A percentile compares a stretch with the other conserved stretches of the same genome.
Conservation (phyloP, 2,329 filamentous ascomycete species). For the Tolypocladium tundrense region DNA sequence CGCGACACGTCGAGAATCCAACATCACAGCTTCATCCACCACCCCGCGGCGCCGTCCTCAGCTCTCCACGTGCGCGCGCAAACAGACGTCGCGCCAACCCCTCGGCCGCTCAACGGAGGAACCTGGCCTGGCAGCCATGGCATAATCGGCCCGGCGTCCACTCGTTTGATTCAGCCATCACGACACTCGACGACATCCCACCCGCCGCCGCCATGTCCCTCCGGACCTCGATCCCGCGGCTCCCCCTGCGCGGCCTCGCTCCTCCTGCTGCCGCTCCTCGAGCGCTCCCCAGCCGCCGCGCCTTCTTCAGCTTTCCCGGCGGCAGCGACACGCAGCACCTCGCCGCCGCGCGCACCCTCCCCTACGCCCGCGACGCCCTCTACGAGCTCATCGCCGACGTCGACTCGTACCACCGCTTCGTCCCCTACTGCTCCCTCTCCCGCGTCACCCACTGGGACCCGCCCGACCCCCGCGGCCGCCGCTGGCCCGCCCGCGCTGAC, state of each 20-base stretch:
- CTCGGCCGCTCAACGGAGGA: neutral
- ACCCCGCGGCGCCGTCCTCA: neutral
- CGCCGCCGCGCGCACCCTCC: conserved; percentile 63
- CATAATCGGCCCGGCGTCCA: neutral
- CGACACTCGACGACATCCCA: neutral
- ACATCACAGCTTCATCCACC: neutral
- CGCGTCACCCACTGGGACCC: conserved; percentile 65
- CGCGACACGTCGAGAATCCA: neutral
- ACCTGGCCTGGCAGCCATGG: neutral
- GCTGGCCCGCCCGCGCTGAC: conserved; percentile 65
- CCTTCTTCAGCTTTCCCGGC: conserved; percentile 8
- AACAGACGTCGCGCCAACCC: neutral
- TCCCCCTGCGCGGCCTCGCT: conserved; percentile 1
- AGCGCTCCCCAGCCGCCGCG: conserved; percentile 6
- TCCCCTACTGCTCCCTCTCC: conserved; percentile 81
- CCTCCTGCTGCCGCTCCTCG: conserved; percentile 7
- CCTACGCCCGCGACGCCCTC: conserved; percentile 59
- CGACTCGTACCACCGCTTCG: conserved; percentile 70
- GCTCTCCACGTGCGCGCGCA: neutral
- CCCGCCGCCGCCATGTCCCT: conserved; percentile 3
- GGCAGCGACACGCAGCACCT: conserved; percentile 49
- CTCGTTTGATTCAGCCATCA: neutral
- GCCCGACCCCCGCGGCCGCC: conserved; percentile 35
- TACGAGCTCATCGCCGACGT: conserved; percentile 86
- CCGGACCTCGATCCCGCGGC: conserved; percentile 5